phyloP scores from a whole-genome alignment of 345 rosid species.

The Excoecaria agallocha region DNA sequence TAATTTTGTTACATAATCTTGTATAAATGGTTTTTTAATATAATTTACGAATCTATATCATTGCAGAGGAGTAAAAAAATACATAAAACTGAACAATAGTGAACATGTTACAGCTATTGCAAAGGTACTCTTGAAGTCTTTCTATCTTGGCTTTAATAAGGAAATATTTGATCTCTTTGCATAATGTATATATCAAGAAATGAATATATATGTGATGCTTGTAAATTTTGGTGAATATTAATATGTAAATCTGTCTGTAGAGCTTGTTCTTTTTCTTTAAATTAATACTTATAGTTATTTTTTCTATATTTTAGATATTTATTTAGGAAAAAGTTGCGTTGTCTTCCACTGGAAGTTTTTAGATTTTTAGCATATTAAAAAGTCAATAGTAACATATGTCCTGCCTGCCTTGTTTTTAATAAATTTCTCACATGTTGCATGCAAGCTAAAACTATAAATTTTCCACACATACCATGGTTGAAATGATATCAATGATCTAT shows the following conservation, averaged over 20 bases:
- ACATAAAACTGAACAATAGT: conserved; percentile 87
- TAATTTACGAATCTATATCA: conserved; percentile 18
- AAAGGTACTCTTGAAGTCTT: conserved; percentile 54
- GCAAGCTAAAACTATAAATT: too few relatives aligned
- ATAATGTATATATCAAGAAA: neutral
- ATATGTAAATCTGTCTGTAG: neutral
- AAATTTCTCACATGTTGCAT: too few relatives aligned
- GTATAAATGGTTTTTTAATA: neutral
- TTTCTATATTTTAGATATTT: neutral
- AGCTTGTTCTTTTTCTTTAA: neutral
- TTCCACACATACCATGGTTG: too few relatives aligned
- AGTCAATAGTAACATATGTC: neutral
- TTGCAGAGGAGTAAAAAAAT: conserved; percentile 92
- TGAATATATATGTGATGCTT: neutral
- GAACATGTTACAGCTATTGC: conserved; percentile 97
- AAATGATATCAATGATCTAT: too few relatives aligned
- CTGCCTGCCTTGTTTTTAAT: neutral
- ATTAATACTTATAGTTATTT: neutral
- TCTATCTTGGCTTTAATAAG: neutral
- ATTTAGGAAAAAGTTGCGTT: neutral
- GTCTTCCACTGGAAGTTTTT: neutral
- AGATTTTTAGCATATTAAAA: neutral
- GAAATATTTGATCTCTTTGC: neutral
- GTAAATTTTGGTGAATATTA: neutral
- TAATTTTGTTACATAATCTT: neutral